Evolutionary conservation across 2,329 filamentous ascomycete genomes (phyloP).

Genomic region (Aspergillus versicolor): DNA sequence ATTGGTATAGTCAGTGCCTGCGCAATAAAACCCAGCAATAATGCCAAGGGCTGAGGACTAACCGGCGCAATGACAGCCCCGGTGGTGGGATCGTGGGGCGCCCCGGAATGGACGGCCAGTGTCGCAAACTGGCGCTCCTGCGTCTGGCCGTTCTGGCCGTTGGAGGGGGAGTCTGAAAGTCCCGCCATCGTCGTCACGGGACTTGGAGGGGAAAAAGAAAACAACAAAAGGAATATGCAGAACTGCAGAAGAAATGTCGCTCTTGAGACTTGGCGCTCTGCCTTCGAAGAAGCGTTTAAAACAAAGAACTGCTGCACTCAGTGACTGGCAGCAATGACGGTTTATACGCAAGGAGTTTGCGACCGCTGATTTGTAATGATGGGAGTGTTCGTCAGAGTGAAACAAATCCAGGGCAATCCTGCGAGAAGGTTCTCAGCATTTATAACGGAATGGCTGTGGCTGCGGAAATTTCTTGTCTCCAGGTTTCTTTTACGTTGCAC

Average conservation of each 20-base stretch:
- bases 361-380: constrained; percentile 19
- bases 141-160: constrained; percentile 35
- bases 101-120: constrained; percentile 88
- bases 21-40: neutral
- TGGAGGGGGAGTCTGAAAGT: constrained; percentile 13
- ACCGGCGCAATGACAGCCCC: constrained; percentile 91
- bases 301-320: neutral
- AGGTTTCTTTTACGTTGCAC: constrained; percentile 31
- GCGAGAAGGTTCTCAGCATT: constrained; percentile 1
- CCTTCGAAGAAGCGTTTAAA: neutral
- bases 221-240: neutral
- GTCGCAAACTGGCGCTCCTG: constrained; percentile 84
- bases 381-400: neutral
- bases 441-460: constrained; percentile 2
- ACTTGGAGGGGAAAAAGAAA: constrained; percentile 6
- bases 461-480: constrained; percentile 9
- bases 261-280: neutral
- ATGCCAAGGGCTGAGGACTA: constrained; percentile 23
- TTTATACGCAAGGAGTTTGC: constrained; percentile 6
- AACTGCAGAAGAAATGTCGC: neutral
- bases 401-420: neutral
- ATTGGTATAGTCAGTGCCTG: neutral
- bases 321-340: neutral
- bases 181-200: constrained; percentile 24
- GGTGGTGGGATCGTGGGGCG: constrained; percentile 84